A percentile compares a stretch with the other conserved stretches of the same genome.
phyloP scores from a whole-genome alignment of 768 basidiomycete species.

The Trametes meyenii region DNA sequence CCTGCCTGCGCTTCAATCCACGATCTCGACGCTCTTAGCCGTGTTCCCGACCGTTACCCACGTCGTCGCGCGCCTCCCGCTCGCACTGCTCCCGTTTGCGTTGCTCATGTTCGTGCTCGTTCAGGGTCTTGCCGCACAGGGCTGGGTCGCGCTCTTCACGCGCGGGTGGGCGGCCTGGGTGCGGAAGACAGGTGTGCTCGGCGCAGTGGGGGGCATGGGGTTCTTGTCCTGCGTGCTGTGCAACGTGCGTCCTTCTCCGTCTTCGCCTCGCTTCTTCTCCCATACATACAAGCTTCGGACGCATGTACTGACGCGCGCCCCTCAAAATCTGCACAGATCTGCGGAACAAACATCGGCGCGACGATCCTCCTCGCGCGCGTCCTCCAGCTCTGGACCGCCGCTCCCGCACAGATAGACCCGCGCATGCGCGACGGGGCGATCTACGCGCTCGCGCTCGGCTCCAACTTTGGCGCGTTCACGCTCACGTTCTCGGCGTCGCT shows the following conservation, averaged over 20 bases:
- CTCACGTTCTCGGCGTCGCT: constrained; percentile 88
- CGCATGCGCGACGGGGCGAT: constrained; percentile 31
- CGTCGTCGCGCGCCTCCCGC: constrained; percentile 70
- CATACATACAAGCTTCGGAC: background rate
- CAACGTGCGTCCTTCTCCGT: constrained; percentile 45
- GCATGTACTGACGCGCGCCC: background rate
- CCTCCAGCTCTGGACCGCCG: constrained; percentile 48
- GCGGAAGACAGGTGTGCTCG: constrained; percentile 37
- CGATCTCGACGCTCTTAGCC: constrained; percentile 25
- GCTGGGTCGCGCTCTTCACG: constrained; percentile 88
- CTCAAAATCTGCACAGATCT: constrained; percentile 40
- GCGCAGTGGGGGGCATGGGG: constrained; percentile 55
- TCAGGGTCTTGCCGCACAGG: constrained; percentile 75
- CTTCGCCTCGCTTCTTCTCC: background rate
- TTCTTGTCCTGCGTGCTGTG: constrained; percentile 74
- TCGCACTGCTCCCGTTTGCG: constrained; percentile 86
- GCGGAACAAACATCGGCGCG: constrained; percentile 90
- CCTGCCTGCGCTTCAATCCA: constrained; percentile 11
- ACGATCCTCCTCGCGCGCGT: constrained; percentile 88
- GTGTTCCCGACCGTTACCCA: constrained; percentile 74
- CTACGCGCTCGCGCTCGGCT: constrained; percentile 76
- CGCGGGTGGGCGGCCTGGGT: constrained; percentile 60
- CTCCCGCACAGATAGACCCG: constrained; percentile 2
- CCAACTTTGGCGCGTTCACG: constrained; percentile 89
- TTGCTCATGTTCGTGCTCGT: constrained; percentile 96